Evolutionary conservation across 169 alveolate genomes (phyloP).

Genomic region (Prorocentrum cordatum): DNA sequence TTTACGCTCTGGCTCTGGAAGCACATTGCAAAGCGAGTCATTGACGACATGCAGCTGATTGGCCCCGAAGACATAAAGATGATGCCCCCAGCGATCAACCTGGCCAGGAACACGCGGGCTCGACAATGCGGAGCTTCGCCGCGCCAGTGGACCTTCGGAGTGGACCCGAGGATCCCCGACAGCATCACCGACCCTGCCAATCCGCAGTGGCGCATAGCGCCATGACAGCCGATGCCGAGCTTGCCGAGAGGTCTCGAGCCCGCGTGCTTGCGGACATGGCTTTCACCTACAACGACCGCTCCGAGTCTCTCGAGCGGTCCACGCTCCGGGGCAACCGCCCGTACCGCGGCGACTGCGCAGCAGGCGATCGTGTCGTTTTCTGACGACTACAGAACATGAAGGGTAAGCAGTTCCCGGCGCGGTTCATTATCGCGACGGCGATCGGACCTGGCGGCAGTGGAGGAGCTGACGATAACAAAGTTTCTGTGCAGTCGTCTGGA

Average conservation of each 20-base stretch:
- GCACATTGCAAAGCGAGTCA: neutral
- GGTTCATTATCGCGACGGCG: neutral
- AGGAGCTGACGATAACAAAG: neutral
- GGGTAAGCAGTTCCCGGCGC: neutral
- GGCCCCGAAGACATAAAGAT: neutral
- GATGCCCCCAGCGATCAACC: neutral
- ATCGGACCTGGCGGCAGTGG: neutral
- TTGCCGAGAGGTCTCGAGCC: neutral
- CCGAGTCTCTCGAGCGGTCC: neutral
- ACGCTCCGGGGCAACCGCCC: neutral
- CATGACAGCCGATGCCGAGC: neutral
- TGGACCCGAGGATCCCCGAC: neutral
- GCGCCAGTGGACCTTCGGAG: neutral
- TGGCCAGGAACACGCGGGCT: neutral
- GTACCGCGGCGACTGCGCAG: neutral
- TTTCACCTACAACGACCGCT: neutral
- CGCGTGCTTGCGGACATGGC: neutral
- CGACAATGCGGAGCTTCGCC: neutral
- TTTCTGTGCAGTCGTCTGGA: neutral
- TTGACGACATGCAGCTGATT: neutral
- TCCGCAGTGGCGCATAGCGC: neutral
- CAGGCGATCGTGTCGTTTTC: constrained; percentile 1
- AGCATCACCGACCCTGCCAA: neutral
- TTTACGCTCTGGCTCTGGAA: neutral
- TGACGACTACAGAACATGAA: neutral